Conservation (phyloP, 1,284 basidiomycete species). For the Taiwanofungus camphoratus region DNA sequence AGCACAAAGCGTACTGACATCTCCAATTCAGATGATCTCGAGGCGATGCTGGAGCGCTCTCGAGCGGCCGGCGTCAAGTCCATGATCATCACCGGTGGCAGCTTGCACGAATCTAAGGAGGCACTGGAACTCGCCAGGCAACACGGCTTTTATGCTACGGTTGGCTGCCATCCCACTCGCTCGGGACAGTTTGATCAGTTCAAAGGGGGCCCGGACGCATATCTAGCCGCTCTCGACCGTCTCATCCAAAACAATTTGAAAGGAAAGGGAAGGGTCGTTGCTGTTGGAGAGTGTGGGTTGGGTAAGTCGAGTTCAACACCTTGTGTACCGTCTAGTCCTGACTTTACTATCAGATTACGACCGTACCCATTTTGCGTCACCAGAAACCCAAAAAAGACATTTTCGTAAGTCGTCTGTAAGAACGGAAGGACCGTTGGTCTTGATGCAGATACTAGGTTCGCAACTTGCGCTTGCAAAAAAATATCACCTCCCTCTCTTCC, state of each 20-base stretch:
- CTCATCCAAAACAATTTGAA: constrained; percentile 51
- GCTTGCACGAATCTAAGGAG: constrained; percentile 58
- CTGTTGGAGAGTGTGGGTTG: constrained; percentile 84
- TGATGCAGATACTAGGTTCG: constrained; percentile 33
- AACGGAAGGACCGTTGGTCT: background rate
- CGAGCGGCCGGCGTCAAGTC: constrained; percentile 60
- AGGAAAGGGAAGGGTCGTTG: constrained; percentile 59
- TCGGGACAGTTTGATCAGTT: constrained; percentile 68
- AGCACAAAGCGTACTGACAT: background rate
- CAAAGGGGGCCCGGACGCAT: constrained; percentile 56
- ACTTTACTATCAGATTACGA: constrained; percentile 65
- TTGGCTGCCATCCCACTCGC: constrained; percentile 87
- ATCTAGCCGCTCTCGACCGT: constrained; percentile 55
- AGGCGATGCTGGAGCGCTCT: constrained; percentile 57
- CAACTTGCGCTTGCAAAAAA: constrained; percentile 72
- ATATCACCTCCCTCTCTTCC: constrained; percentile 74
- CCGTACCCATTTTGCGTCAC: constrained; percentile 64
- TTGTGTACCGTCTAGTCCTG: background rate
- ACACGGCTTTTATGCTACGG: constrained; percentile 66
- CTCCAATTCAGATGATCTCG: constrained; percentile 58
- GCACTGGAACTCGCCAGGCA: constrained; percentile 60
- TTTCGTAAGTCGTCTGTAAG: constrained; percentile 44
- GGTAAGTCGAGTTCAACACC: constrained; percentile 49
- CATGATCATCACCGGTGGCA: constrained; percentile 83
- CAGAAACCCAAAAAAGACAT: constrained; percentile 59